These are phyloP conservation scores for Grosmannia serpens DNA, from an alignment of 2,329 filamentous ascomycete species.

Conservation along the genomic window DNA sequence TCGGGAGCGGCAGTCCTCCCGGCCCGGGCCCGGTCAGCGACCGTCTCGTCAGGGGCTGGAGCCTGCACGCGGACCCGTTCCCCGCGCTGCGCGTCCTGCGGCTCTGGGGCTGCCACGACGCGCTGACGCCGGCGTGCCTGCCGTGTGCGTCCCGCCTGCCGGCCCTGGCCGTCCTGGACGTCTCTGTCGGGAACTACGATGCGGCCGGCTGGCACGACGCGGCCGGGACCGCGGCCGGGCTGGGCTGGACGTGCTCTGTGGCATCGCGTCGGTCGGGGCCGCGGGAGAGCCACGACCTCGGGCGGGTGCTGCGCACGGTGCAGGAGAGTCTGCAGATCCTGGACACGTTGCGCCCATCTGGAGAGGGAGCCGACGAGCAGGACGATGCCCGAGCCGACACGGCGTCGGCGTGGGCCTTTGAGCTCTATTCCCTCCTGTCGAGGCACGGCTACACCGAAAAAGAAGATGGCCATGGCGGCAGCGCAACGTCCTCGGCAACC, in stretches of 20 bases:
- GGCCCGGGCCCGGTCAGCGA: conserved; percentile 23
- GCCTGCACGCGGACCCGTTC: conserved; percentile 28
- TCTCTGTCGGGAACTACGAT: conserved; percentile 22
- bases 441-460: not conserved
- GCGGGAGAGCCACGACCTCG: not conserved
- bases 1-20: not conserved
- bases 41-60: conserved; percentile 34
- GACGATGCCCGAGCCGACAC: not conserved
- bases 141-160: conserved; percentile 30
- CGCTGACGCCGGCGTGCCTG: conserved; percentile 28
- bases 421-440: conserved; percentile 3
- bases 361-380: not conserved
- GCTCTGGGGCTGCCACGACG: conserved; percentile 15
- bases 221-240: not conserved
- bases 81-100: conserved; percentile 34
- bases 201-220: not conserved
- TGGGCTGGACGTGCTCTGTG: not conserved
- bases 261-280: not conserved
- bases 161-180: conserved; percentile 29
- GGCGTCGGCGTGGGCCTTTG: not conserved
- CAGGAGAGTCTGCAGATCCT: not conserved
- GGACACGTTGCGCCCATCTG: too few species aligned
- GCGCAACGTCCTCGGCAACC: too few species aligned
- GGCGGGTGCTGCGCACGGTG: not conserved
- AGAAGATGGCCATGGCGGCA: too few species aligned